Evolutionary conservation across 2,329 filamentous ascomycete genomes (phyloP), one percentile per base, ranked within the genome.

Genomic region (Neofusicoccum ribis): DNA sequence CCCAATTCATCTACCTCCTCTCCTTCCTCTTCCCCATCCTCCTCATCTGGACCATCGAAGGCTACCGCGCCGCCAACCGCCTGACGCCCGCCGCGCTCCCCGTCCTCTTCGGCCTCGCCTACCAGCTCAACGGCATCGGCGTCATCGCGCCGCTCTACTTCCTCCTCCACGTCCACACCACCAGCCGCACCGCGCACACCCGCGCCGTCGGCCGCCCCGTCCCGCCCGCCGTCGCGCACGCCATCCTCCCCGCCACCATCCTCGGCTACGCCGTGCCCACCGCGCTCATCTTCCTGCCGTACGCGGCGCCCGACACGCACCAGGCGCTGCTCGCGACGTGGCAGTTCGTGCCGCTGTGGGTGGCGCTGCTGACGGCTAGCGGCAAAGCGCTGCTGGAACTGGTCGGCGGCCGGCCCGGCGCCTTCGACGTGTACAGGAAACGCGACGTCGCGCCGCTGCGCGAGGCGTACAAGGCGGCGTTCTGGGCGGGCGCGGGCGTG

Each of bases 221-320:
- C 8, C 54, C 70, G 1, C 46, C 67, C 3, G 49, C 65, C 11
- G 68, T 67, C 20, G 72, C 71, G 4, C 67, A 66, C 52, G 68
- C 69, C 6, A 54, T 74, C 15, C 51, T 70, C 3, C 70, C 71
- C 9, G 68, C 71, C 9, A 20, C 72, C 23, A 4, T 72, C 5
- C 37, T 73, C 11, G 72, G 72, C 36, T 74, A 68, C 47, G 61
- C 69, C 3, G 50, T 73, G n/a, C 72, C 72, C 0, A 72, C 69
- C 3, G 36, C 67, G 11, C 54, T 71, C 50, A 62, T 74, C 41
- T 72, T 72, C 52, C 61, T 72, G n/a, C 69, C 70, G 11, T 64
- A 69, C 64, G 64, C 54, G 1, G 58, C 68, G 39, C 9, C 65
- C 8, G 51, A 63, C 11, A 68, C 43, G 3, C 67, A 50, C 5